Percentiles rank a stretch among this genome's conserved stretches.
Evolutionary conservation across 2,329 filamentous ascomycete species (phyloP).

Genomic region (Simplicillium sp.): DNA sequence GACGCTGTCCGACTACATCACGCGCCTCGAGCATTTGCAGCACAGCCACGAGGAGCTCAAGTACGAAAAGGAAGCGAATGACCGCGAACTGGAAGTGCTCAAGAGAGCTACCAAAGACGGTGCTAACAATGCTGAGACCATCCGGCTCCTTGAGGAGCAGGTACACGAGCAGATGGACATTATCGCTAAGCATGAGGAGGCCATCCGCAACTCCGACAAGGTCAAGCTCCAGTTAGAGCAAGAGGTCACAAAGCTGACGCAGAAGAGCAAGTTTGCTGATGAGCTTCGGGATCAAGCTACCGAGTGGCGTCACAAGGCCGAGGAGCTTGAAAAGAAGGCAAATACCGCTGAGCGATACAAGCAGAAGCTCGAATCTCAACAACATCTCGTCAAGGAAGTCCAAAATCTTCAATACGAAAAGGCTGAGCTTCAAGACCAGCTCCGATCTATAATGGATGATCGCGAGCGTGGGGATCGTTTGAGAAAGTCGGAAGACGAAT

Average conservation of each 20-base stretch:
- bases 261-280: constrained; percentile 37
- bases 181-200: constrained; percentile 57
- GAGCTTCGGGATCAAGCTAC: constrained; percentile 49
- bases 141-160: constrained; percentile 44
- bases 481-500: constrained; percentile 26
- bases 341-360: constrained; percentile 54
- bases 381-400: constrained; percentile 45
- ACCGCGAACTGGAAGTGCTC: constrained; percentile 41
- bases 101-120: constrained; percentile 41
- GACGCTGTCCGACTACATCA: constrained; percentile 47
- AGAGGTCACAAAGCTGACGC: constrained; percentile 37
- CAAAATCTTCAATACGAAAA: constrained; percentile 45
- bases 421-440: constrained; percentile 40
- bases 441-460: constrained; percentile 25
- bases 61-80: constrained; percentile 49
- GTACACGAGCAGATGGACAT: constrained; percentile 60
- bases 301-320: constrained; percentile 48
- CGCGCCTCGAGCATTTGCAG: constrained; percentile 50
- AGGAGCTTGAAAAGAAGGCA: constrained; percentile 50
- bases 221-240: constrained; percentile 44
- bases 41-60: constrained; percentile 57
- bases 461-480: constrained; percentile 21
- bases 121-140: constrained; percentile 39
- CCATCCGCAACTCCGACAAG: constrained; percentile 23
- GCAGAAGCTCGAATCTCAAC: constrained; percentile 51